Conservation (phyloP, 1,284 basidiomycete genomes). For the Papiliotrema nemorosa region DNA sequence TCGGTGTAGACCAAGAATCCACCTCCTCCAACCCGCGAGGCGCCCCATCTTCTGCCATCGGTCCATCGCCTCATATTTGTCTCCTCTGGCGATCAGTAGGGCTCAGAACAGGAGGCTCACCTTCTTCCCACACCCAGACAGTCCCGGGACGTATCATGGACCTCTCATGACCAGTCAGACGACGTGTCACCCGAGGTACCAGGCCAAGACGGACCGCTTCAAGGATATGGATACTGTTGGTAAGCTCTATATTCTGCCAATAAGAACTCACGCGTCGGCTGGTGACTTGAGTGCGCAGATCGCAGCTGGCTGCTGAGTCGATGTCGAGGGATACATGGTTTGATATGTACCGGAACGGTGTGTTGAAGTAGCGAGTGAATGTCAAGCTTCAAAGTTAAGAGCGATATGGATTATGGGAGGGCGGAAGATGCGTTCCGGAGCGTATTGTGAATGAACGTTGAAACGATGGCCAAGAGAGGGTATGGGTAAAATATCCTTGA, state of each 20-base stretch:
- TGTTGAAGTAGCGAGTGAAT: too few species aligned
- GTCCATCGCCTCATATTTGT: constrained; percentile 54
- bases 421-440: too few species aligned
- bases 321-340: constrained; percentile 35
- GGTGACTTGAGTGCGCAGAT: constrained; percentile 46
- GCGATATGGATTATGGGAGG: too few species aligned
- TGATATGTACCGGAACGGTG: too few species aligned
- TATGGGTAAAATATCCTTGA: too few species aligned
- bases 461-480: too few species aligned
- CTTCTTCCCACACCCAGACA: constrained; percentile 96
- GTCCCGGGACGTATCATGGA: constrained; percentile 87
- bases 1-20: constrained; percentile 52
- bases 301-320: constrained; percentile 46
- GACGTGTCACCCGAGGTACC: constrained; percentile 83
- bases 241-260: not conserved
- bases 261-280: constrained; percentile 42
- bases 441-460: too few species aligned
- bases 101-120: constrained; percentile 57
- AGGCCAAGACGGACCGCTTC: constrained; percentile 84
- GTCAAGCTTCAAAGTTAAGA: too few species aligned
- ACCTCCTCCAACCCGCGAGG: constrained; percentile 52
- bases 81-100: constrained; percentile 28
- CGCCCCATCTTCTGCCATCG: constrained; percentile 53
- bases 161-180: constrained; percentile 85
- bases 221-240: constrained; percentile 67